Base-by-base conservation (phyloP, 768 basidiomycete species). In the Astraeus odoratus region DNA sequence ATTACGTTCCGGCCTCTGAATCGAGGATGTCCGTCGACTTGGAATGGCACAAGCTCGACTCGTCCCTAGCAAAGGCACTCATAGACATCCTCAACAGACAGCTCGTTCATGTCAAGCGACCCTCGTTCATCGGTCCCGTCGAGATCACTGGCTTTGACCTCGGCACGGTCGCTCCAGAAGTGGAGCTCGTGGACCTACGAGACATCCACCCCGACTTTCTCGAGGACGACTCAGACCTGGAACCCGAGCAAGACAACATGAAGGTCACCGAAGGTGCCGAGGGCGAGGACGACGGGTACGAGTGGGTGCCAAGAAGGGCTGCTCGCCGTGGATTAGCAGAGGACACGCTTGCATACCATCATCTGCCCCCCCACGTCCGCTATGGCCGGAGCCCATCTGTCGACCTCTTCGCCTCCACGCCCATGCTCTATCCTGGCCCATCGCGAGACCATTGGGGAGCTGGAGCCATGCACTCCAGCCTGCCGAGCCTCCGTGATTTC, bases 11-110 rank as follows among this genome's bases (percentile, higher is more conserved):
- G n/a, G n/a, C n/a, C n/a, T n/a, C n/a, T n/a, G n/a, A n/a, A n/a
- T n/a, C n/a, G n/a, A n/a, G n/a, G n/a, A n/a, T n/a, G 94, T 95
- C 93, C 15, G 80, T 99, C 67, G 95, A 98, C 70, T 70, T 99
- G 44, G 89, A 95, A 70, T 99, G 95, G 94, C 66, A 70, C 53
- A 80, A 82, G 53, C 79, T 98, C 50, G 83, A 91, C 66, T 63
- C 74, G 18, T 75, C 81, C 1, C 76, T 96, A 9, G 76, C 91
- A 7, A 69, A 70, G 15, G 74, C 73, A 24, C 74, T 94, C 47
- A 76, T 93, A 46, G 73, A 78, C 30, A 58, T 83, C 38, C 81
- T 99, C 57, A 93, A 96, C 68, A 69, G 70, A 47, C 86, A 90
- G 46, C 83, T 99, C 19, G 58, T 74, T 5, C 74, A 67, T 39